phyloP scores from a whole-genome alignment of 257 asterid genomes.

The Scutellaria barbata region DNA sequence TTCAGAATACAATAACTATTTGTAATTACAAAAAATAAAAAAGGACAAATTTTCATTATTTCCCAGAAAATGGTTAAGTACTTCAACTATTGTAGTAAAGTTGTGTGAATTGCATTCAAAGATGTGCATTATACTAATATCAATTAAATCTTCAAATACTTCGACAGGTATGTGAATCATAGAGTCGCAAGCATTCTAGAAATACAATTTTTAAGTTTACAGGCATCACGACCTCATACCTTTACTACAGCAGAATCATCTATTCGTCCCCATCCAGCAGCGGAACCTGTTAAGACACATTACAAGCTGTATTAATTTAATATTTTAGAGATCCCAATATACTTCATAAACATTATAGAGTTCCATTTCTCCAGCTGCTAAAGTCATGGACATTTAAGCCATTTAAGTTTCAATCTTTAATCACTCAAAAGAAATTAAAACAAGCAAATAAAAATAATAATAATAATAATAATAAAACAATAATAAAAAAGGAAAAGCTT shows the following conservation, averaged over 20 bases:
- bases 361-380: conserved; percentile 9
- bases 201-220: conserved; percentile 18
- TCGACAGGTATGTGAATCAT: conserved; percentile 21
- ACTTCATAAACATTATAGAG: neutral
- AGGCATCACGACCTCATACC: conserved; percentile 54
- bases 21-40: neutral
- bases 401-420: neutral
- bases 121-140: neutral
- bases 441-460: neutral
- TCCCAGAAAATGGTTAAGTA: neutral
- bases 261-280: conserved; percentile 98
- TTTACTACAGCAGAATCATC: conserved; percentile 96
- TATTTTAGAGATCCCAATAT: conserved; percentile 23
- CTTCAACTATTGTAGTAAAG: neutral
- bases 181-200: conserved; percentile 3
- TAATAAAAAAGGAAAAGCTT: neutral
- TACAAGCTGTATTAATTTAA: conserved; percentile 25
- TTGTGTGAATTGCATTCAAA: neutral
- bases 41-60: neutral
- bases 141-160: conserved; percentile 11
- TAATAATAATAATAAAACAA: too few relatives aligned
- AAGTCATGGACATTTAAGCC: neutral
- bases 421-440: neutral
- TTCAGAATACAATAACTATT: too few relatives aligned
- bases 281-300: conserved; percentile 71